Evolutionary conservation across 306 rosid genomes (phyloP), one percentile per base, ranked within the genome.

Genomic region (Cucurbita moschata): DNA sequence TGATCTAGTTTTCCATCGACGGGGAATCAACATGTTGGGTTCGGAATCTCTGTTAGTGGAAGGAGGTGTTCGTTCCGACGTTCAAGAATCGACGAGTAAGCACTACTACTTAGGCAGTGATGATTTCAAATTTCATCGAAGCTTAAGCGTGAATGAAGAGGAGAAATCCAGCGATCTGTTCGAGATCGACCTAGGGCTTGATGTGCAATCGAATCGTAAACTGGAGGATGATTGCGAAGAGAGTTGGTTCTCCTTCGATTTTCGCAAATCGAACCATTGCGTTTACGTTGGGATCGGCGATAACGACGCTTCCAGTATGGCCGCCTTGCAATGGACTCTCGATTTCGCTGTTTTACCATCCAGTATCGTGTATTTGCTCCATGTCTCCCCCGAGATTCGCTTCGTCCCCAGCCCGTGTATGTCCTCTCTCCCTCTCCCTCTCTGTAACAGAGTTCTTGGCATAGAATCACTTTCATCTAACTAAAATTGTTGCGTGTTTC

Each of bases 201-300:
- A 42, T n/a, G 64, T 44, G n/a, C 46, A 38, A 71, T 50, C 59
- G 0, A 51, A 11, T 19, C 42, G 43, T 11, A 30, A 47, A 47
- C 57, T 23, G 55, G 75, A 72, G 18, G 62, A 55, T n/a, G 68
- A 57, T 18, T 65, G 44, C 30, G 78, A 77, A 14, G 72, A 70
- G 15, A 79, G 76, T 43, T 52, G 73, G 67, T 69, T 67, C 21
- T 69, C 82, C 4, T 47, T 68, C 5, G 73, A 79, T 75, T 47
- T 75, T 37, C 55, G 73, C 16, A 70, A 61, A 53, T 58, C 30
- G 26, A 74, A 77, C 43, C 83, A 84, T 11, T 56, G 77, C 81
- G 85, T 92, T 80, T 84, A 92, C 78, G 96, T 92, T 4, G 92
- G 83, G 46, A 88, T 90, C n/a, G 91, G 88, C 14, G 76, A 88